Percentiles rank a stretch among this genome's conserved stretches.
phyloP scores from a whole-genome alignment of 257 asterid species.

The Nicotiana tabacum region DNA sequence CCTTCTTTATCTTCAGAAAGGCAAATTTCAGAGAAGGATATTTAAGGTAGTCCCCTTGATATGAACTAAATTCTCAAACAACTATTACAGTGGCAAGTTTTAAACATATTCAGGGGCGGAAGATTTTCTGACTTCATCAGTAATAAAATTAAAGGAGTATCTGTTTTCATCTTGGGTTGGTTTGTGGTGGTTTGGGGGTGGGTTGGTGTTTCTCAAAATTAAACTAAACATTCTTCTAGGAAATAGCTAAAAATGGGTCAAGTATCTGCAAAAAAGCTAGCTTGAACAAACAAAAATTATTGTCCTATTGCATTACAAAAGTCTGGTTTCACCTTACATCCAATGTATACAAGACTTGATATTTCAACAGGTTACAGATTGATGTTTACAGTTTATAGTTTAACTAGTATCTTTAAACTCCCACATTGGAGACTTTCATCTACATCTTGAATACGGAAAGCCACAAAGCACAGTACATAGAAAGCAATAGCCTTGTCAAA shows the following conservation, averaged over 20 bases:
- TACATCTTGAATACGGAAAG: neutral
- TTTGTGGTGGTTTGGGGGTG: too few species aligned
- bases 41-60: too few species aligned
- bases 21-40: neutral
- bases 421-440: neutral
- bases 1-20: conserved; percentile 57
- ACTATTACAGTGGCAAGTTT: neutral
- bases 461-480: neutral
- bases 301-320: neutral
- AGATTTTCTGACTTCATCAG: neutral
- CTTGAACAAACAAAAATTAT: neutral
- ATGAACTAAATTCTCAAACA: too few species aligned
- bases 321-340: neutral
- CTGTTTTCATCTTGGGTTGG: neutral
- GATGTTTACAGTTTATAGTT: neutral
- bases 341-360: neutral
- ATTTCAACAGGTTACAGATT: too few species aligned
- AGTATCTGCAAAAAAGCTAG: neutral
- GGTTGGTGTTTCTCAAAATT: too few species aligned
- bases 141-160: neutral
- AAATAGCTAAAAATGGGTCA: neutral
- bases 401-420: neutral
- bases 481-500: neutral
- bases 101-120: neutral
- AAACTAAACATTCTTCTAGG: neutral